These are phyloP conservation scores for Pythium vanterpoolii DNA, from an alignment of 352 stramenopile genomes.

Conservation along the genomic window DNA sequence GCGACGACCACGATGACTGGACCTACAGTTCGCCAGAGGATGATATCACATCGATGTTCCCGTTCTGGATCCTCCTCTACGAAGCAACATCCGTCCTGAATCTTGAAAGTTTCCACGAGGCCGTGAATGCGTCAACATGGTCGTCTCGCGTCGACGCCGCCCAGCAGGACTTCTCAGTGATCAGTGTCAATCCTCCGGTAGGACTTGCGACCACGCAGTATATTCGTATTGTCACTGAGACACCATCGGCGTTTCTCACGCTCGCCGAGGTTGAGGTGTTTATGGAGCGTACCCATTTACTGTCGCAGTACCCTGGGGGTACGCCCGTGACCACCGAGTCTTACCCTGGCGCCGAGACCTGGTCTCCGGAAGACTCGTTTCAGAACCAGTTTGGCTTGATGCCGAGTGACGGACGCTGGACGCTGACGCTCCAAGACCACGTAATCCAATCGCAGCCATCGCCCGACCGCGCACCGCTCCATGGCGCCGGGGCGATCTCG, in stretches of 20 bases:
- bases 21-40: slow-evolving; percentile 32
- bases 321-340: slow-evolving; percentile 46
- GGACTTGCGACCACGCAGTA: slow-evolving; percentile 46
- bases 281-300: slow-evolving; percentile 38
- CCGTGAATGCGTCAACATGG: slow-evolving; percentile 46
- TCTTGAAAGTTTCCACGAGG: slow-evolving; percentile 56
- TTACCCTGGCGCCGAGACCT: slow-evolving; percentile 41
- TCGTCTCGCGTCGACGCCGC: slow-evolving; percentile 31
- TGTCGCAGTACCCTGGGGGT: slow-evolving; percentile 59
- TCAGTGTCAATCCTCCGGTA: slow-evolving; percentile 44
- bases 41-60: slow-evolving; percentile 51
- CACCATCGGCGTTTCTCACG: slow-evolving; percentile 38
- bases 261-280: slow-evolving; percentile 81
- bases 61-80: slow-evolving; percentile 79
- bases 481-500: slow-evolving; percentile 55
- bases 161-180: slow-evolving; percentile 26
- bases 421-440: slow-evolving; percentile 45
- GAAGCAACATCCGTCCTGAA: slow-evolving; percentile 50
- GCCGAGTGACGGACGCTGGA: slow-evolving; percentile 58
- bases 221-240: slow-evolving; percentile 54
- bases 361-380: slow-evolving; percentile 70
- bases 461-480: not conserved
- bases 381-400: slow-evolving; percentile 39
- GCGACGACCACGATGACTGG: slow-evolving; percentile 41
- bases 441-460: not conserved